Evolutionary conservation across 2,329 filamentous ascomycete species (phyloP).

Genomic region (Ascocoryne sarcoides): DNA sequence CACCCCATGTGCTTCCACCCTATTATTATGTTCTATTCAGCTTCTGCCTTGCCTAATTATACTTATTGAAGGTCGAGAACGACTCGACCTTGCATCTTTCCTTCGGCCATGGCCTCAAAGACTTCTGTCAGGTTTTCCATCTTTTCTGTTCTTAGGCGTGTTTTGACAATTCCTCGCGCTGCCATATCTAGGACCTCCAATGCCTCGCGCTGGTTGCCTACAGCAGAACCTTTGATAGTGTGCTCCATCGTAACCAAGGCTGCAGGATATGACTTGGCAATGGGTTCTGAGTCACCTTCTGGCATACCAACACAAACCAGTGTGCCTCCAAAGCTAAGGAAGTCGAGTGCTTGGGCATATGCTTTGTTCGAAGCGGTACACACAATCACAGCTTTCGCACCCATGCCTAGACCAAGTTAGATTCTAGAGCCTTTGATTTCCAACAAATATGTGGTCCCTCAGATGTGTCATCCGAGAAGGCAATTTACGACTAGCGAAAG

Average conservation of each 20-base stretch:
- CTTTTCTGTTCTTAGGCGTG: slow-evolving; percentile 36
- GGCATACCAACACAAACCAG: slow-evolving; percentile 41
- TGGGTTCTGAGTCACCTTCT: slow-evolving; percentile 35
- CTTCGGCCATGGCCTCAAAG: slow-evolving; percentile 37
- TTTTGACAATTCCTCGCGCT: slow-evolving; percentile 37
- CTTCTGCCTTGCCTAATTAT: background rate
- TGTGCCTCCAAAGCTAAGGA: slow-evolving; percentile 41
- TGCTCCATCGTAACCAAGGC: slow-evolving; percentile 34
- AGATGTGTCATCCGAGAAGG: too few relatives aligned
- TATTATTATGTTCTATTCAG: background rate
- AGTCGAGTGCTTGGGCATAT: slow-evolving; percentile 39
- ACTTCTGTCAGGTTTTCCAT: slow-evolving; percentile 38
- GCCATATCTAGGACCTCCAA: slow-evolving; percentile 40
- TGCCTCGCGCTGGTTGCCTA: slow-evolving; percentile 42
- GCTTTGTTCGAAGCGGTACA: slow-evolving; percentile 41
- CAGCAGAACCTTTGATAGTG: slow-evolving; percentile 40
- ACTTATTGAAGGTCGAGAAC: slow-evolving; percentile 34
- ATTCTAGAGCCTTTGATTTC: too few relatives aligned
- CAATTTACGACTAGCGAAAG: too few relatives aligned
- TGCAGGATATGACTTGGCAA: slow-evolving; percentile 36
- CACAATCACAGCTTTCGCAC: slow-evolving; percentile 41
- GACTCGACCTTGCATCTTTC: slow-evolving; percentile 37
- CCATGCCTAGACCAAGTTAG: slow-evolving; percentile 5
- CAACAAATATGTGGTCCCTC: too few relatives aligned
- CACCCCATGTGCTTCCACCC: background rate